These are phyloP conservation scores for Microsporum ferrugineum DNA, from an alignment of 2,329 filamentous ascomycete genomes.

Conservation along the genomic window DNA sequence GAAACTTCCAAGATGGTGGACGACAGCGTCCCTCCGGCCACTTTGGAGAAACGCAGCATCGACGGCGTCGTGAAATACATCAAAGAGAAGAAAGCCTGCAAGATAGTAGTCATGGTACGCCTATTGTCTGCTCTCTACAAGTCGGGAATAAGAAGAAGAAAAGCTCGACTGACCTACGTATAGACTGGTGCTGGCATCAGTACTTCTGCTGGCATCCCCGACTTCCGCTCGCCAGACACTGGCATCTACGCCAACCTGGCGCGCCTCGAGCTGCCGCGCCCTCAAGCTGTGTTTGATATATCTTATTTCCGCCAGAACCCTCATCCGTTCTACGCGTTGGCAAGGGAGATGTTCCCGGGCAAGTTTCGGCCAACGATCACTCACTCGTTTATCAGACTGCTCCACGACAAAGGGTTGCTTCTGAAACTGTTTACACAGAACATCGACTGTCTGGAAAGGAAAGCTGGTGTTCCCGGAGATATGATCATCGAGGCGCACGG, in stretches of 20 bases:
- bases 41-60: conserved; percentile 57
- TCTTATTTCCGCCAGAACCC: conserved; percentile 76
- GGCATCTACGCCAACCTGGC: conserved; percentile 89
- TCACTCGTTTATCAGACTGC: conserved; percentile 75
- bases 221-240: conserved; percentile 87
- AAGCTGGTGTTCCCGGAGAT: conserved; percentile 68
- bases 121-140: background rate
- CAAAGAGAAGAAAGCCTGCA: conserved; percentile 52
- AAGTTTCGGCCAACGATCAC: conserved; percentile 79
- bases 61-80: conserved; percentile 72
- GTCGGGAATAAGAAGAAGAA: background rate
- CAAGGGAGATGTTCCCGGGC: conserved; percentile 83
- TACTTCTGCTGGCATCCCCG: conserved; percentile 58
- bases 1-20: conserved; percentile 60
- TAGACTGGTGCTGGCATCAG: conserved; percentile 73
- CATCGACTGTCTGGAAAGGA: conserved; percentile 86
- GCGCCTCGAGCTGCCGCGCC: conserved; percentile 70
- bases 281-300: conserved; percentile 92
- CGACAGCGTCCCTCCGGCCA: conserved; percentile 52
- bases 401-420: conserved; percentile 62
- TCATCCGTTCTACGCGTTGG: conserved; percentile 80
- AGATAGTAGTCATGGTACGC: conserved; percentile 67
- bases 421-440: conserved; percentile 92
- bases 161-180: background rate
- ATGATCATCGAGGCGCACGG: conserved; percentile 89